Evolutionary conservation across 345 rosid genomes (phyloP), one percentile per base, ranked within the genome.

Genomic region (Bruguiera gymnorhiza): DNA sequence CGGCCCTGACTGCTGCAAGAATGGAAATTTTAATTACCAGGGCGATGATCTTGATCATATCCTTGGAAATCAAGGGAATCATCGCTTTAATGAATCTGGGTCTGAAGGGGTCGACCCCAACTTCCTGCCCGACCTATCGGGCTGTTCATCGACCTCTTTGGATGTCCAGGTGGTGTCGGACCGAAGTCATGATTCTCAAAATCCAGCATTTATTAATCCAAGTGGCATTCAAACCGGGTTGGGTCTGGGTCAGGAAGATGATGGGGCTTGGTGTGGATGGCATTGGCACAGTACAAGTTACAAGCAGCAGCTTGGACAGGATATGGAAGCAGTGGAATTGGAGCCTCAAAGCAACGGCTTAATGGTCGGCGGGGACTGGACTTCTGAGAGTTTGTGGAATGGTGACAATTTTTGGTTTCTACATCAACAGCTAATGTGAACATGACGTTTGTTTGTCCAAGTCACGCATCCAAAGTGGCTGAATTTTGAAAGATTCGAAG

Each of bases 321-420:
- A 65, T n/a, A 24, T 24, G 1, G 58, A 67, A 51, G 64, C 36
- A 24, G 26, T 3, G 50, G 50, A 43, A 43, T 43, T 59, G 71
- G 76, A 68, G 62, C 69, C 63, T 6, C 37, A 63, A 23, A 55
- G 63, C 73, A 67, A 63, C 61, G 78, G 73, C 34, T 74, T 76
- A 32, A 8, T 63, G 21, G 82, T 77, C 8, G 79, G 73, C 20
- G 83, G 67, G 64, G 86, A 76, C 31, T 75, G 50, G 18, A 13
- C 82, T 62, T 71, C 83, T 84, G 95, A 89, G 70, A 76, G 52
- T 37, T 27, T 79, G 67, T 92, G 97, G 93, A 83, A 80, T 55
- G 83, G 84, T 8, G 93, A 83, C 73, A 77, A 85, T 75, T 62
- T 81, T 32, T 85, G 82, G 93, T 75, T 82, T 70, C 64, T 82